These are phyloP conservation scores for Pueraria montana DNA, from an alignment of 306 rosid species.

Conservation along the genomic window DNA sequence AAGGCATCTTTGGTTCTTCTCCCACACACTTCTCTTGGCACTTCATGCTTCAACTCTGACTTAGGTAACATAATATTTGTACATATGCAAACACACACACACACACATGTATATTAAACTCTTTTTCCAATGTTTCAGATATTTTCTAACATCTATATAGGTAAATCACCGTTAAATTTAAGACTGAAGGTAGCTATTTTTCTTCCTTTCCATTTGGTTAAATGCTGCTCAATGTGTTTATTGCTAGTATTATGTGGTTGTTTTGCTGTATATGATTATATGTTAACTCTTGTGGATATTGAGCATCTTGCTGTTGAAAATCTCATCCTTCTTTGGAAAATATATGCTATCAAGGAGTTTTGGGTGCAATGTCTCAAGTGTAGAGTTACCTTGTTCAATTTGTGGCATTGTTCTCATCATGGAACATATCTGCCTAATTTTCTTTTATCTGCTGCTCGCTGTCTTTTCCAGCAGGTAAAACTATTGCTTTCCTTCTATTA, in stretches of 20 bases:
- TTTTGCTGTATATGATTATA: neutral
- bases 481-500: neutral
- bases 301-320: neutral
- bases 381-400: constrained; percentile 68
- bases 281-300: constrained; percentile 1
- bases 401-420: constrained; percentile 69
- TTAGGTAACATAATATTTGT: constrained; percentile 35
- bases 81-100: neutral
- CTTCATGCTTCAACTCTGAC: constrained; percentile 34
- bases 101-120: neutral
- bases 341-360: constrained; percentile 59
- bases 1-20: constrained; percentile 19
- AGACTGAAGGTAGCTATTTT: neutral
- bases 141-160: neutral
- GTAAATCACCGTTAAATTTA: neutral
- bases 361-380: constrained; percentile 63
- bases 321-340: constrained; percentile 27
- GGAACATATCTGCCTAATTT: constrained; percentile 62
- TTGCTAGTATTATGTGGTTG: neutral
- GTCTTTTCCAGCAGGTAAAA: constrained; percentile 85
- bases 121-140: neutral
- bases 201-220: constrained; percentile 13
- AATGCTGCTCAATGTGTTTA: constrained; percentile 6
- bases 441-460: constrained; percentile 71
- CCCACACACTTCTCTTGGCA: constrained; percentile 16